phyloP scores from a whole-genome alignment of 2,329 filamentous ascomycete species.

The Metarhizium guizhouense region DNA sequence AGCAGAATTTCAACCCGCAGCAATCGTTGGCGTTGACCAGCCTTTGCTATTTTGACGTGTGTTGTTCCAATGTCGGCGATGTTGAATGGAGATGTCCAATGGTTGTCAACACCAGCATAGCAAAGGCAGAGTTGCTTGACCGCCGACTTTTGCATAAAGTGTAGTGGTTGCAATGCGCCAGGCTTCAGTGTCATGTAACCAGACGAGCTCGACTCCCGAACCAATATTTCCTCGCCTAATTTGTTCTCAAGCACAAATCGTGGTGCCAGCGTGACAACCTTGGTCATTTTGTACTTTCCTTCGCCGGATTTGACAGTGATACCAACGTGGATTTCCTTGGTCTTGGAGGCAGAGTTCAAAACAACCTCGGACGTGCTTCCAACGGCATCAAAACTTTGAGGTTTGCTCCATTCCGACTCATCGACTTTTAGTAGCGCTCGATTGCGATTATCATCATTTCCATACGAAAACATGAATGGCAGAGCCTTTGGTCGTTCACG shows the following conservation, averaged over 20 bases:
- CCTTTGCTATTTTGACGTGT: constrained; percentile 88
- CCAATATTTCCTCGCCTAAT: constrained; percentile 76
- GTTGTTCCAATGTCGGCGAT: constrained; percentile 90
- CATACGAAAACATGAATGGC: constrained; percentile 95
- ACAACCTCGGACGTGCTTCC: constrained; percentile 86
- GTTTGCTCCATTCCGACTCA: constrained; percentile 91
- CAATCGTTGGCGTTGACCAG: constrained; percentile 79
- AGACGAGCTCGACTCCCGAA: constrained; percentile 86
- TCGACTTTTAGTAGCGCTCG: constrained; percentile 80
- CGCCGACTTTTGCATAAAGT: constrained; percentile 76
- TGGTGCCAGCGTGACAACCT: constrained; percentile 86
- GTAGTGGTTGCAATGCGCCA: constrained; percentile 74
- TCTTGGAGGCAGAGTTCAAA: constrained; percentile 60
- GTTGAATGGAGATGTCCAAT: constrained; percentile 97
- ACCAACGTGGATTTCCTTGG: constrained; percentile 81
- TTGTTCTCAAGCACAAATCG: constrained; percentile 93
- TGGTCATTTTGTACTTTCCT: constrained; percentile 96
- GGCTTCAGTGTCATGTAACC: constrained; percentile 69
- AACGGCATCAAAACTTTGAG: constrained; percentile 95
- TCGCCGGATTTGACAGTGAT: constrained; percentile 84
- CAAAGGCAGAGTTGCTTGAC: constrained; percentile 88
- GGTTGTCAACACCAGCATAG: constrained; percentile 89
- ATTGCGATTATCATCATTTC: constrained; percentile 82
- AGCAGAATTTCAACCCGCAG: constrained; percentile 83
- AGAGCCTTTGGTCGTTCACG: constrained; percentile 60